Evolutionary conservation across 306 rosid species (phyloP).

Genomic region (Biancaea sappan): DNA sequence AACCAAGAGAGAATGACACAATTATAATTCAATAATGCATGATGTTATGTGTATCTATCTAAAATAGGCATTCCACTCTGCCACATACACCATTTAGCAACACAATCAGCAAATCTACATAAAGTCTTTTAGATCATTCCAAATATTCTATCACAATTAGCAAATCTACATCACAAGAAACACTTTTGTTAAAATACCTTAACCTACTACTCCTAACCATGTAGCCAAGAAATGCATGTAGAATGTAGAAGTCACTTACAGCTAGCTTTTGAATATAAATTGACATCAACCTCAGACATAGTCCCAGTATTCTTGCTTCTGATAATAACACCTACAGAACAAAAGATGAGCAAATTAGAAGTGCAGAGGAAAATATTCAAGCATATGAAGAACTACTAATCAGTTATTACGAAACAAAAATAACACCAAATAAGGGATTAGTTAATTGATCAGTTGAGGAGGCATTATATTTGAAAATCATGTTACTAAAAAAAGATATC

Average conservation of each 20-base stretch:
- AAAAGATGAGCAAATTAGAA: slow-evolving; percentile 13
- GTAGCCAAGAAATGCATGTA: neutral
- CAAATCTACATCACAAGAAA: too few relatives aligned
- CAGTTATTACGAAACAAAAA: neutral
- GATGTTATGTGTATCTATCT: too few relatives aligned
- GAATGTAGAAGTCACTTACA: slow-evolving; percentile 56
- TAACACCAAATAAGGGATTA: neutral
- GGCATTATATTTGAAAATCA: neutral
- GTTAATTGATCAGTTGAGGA: neutral
- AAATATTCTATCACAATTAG: too few relatives aligned
- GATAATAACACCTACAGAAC: slow-evolving; percentile 69
- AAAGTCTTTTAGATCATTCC: too few relatives aligned
- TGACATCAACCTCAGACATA: slow-evolving; percentile 91
- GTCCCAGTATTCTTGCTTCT: slow-evolving; percentile 81
- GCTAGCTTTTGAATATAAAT: slow-evolving; percentile 77
- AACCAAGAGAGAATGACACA: too few relatives aligned
- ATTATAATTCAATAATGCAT: too few relatives aligned
- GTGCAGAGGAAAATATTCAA: slow-evolving; percentile 14
- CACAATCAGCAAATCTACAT: too few relatives aligned
- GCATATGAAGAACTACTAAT: neutral
- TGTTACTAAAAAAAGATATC: neutral
- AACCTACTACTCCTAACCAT: neutral
- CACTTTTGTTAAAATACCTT: too few relatives aligned
- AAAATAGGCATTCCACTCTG: too few relatives aligned
- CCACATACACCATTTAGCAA: too few relatives aligned